Conservation (phyloP, 2,329 filamentous ascomycete genomes). For the Sordariomycetes sp. region DNA sequence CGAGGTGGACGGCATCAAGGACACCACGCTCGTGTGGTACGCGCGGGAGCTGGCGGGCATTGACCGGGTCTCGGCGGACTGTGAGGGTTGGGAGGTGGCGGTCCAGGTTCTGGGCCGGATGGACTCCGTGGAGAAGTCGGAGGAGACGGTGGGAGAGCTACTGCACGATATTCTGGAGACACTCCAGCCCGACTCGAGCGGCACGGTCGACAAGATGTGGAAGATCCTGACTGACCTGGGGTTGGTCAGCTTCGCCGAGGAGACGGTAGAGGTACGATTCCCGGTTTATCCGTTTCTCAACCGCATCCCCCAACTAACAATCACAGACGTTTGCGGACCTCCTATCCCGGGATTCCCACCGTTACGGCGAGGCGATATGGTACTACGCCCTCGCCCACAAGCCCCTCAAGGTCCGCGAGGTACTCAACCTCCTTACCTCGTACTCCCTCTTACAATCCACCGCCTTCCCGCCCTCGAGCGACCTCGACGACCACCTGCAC, state of each 20-base stretch:
- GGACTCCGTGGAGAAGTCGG: constrained; percentile 57
- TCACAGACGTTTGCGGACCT: constrained; percentile 68
- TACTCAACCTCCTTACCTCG: constrained; percentile 76
- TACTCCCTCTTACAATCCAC: constrained; percentile 78
- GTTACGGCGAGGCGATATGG: constrained; percentile 76
- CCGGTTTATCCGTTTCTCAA: background rate
- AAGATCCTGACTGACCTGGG: constrained; percentile 64
- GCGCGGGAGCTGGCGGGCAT: constrained; percentile 52
- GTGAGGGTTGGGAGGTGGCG: constrained; percentile 81
- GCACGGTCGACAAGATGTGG: constrained; percentile 72
- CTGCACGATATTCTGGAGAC: constrained; percentile 51
- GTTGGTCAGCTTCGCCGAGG: constrained; percentile 65
- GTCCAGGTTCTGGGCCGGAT: constrained; percentile 73
- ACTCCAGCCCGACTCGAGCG: constrained; percentile 51
- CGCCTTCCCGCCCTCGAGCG: constrained; percentile 56
- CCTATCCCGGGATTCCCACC: constrained; percentile 56
- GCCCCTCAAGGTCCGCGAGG: constrained; percentile 65
- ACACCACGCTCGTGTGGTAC: constrained; percentile 67
- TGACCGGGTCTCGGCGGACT: constrained; percentile 29
- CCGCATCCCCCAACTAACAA: constrained; percentile 11
- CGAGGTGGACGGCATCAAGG: constrained; percentile 55
- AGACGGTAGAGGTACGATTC: constrained; percentile 62
- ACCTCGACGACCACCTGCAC: constrained; percentile 61
- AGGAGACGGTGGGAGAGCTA: constrained; percentile 61
- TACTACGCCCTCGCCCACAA: constrained; percentile 84